These are phyloP conservation scores for Colletotrichum noveboracense DNA, from an alignment of 2,329 filamentous ascomycete genomes.

Conservation along the genomic window DNA sequence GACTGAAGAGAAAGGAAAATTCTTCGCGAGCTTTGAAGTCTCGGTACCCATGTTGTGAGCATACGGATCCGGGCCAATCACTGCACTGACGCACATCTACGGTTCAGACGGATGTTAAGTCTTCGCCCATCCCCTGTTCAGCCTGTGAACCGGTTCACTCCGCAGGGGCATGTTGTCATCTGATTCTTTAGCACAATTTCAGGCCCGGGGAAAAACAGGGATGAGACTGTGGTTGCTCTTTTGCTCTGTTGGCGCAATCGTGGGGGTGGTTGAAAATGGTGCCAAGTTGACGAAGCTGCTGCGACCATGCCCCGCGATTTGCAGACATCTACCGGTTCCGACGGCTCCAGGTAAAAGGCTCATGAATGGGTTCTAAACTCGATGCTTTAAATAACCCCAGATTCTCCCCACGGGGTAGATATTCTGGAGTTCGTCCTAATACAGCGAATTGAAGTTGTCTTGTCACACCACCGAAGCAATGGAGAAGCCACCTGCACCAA, in stretches of 20 bases:
- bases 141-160: neutral
- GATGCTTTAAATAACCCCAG: neutral
- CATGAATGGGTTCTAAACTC: neutral
- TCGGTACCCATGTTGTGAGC: neutral
- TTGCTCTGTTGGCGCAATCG: neutral
- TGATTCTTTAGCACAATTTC: neutral
- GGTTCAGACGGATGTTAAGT: neutral
- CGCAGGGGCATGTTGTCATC: neutral
- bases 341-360: neutral
- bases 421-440: neutral
- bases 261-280: neutral
- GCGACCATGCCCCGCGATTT: neutral
- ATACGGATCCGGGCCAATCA: neutral
- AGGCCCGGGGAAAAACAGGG: neutral
- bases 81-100: neutral
- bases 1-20: neutral
- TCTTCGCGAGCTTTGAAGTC: neutral
- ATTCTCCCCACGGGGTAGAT: neutral
- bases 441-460: neutral
- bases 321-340: neutral
- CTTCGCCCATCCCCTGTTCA: neutral
- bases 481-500: neutral
- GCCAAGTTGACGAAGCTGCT: neutral
- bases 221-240: rapidly evolving
- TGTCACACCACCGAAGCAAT: neutral